Conservation (phyloP, 768 basidiomycete species). For the Kwoniella europaea region DNA sequence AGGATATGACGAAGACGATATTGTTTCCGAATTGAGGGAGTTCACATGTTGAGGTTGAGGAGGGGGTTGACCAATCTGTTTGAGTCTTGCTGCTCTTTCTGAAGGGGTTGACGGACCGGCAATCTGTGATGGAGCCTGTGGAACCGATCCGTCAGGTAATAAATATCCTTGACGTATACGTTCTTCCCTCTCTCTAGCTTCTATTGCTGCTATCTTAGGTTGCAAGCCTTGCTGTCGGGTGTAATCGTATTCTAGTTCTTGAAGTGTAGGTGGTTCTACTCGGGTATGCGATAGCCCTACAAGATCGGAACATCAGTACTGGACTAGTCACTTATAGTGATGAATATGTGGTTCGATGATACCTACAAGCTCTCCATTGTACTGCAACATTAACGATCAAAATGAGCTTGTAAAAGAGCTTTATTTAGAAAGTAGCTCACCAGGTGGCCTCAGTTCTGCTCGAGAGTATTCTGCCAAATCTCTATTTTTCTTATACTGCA, state of each 20-base stretch:
- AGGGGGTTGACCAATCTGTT: constrained; percentile 15
- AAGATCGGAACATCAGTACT: no score
- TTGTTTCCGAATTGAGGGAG: constrained; percentile 15
- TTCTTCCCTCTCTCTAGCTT: constrained; percentile 46
- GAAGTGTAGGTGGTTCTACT: constrained; percentile 36
- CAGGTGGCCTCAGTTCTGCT: constrained; percentile 37
- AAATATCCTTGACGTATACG: constrained; percentile 52
- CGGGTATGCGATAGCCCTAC: constrained; percentile 54
- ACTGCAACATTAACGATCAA: constrained; percentile 23
- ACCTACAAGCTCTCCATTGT: constrained; percentile 53
- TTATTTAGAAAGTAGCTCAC: constrained; percentile 24
- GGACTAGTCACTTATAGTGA: no score
- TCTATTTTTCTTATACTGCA: constrained; percentile 43
- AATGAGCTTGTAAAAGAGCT: not conserved
- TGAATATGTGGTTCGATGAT: no score
- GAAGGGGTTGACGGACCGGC: constrained; percentile 23
- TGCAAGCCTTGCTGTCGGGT: constrained; percentile 30
- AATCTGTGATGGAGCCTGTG: constrained; percentile 3
- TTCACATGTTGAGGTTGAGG: constrained; percentile 13
- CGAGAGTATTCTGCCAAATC: constrained; percentile 49
- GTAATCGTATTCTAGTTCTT: constrained; percentile 38
- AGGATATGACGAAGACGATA: constrained; percentile 18
- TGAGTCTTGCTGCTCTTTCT: constrained; percentile 8
- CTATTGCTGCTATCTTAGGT: constrained; percentile 45
- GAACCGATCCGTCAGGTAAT: constrained; percentile 19